phyloP scores from a whole-genome alignment of 805 yeast genomes.

The Wickerhamomyces sydowiorum region DNA sequence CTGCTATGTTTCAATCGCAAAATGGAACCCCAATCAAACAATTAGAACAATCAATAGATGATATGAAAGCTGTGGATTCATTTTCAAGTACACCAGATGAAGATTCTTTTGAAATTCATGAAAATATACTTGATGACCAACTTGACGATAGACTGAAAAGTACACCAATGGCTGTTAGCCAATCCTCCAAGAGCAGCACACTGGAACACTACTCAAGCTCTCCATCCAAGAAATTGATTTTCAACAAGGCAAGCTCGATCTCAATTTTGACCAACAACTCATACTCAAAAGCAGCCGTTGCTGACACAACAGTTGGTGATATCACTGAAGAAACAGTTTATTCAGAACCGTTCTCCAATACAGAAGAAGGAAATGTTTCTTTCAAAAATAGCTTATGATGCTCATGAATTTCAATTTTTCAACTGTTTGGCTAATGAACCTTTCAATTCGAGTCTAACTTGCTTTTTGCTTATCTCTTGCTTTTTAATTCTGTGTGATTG shows the following conservation, averaged over 20 bases:
- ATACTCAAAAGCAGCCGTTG: neutral
- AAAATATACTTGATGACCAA: neutral
- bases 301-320: constrained; percentile 14
- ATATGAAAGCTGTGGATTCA: neutral
- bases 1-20: neutral
- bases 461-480: no score
- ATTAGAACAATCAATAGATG: neutral
- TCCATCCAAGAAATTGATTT: constrained; percentile 13
- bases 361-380: constrained; percentile 6
- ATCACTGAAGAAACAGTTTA: constrained; percentile 20
- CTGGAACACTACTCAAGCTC: constrained; percentile 1
- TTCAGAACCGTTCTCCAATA: constrained; percentile 11
- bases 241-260: constrained; percentile 8
- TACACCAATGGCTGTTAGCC: neutral
- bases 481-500: no score
- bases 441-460: constrained; percentile 2
- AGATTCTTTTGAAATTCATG: constrained; percentile 1
- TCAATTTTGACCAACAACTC: constrained; percentile 9
- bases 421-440: neutral
- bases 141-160: neutral
- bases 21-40: neutral
- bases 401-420: neutral
- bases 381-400: neutral
- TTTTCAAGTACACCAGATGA: neutral
- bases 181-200: neutral